Conservation (phyloP, 148 eudicot species). For the Rhododendron molle region DNA sequence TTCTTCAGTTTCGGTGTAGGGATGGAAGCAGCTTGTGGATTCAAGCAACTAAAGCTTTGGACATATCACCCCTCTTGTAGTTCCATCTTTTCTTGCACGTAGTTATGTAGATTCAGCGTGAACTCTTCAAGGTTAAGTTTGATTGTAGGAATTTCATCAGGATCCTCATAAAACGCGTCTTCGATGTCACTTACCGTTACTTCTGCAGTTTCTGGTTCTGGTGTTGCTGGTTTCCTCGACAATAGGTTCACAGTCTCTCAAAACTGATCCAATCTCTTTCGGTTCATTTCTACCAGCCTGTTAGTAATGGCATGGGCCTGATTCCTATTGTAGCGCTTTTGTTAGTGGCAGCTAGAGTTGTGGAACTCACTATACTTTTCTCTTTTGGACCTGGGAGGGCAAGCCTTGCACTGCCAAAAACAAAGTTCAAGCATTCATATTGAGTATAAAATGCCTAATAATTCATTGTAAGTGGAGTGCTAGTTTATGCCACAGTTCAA, state of each 20-base stretch:
- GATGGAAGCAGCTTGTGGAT: slow-evolving; percentile 39
- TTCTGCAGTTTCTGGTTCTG: slow-evolving; percentile 36
- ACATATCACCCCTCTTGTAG: slow-evolving; percentile 40
- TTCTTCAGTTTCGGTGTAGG: slow-evolving; percentile 49
- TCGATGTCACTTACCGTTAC: slow-evolving; percentile 42
- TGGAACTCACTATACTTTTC: slow-evolving; percentile 37
- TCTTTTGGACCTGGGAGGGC: slow-evolving; percentile 72
- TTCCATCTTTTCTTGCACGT: slow-evolving; percentile 33
- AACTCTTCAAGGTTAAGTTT: slow-evolving; percentile 43
- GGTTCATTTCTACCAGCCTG: slow-evolving; percentile 16
- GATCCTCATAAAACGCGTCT: slow-evolving; percentile 35
- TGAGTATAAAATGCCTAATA: neutral
- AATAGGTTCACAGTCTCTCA: slow-evolving; percentile 44
- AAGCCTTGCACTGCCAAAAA: slow-evolving; percentile 55
- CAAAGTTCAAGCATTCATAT: neutral
- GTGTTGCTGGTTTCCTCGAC: slow-evolving; percentile 49
- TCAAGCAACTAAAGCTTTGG: slow-evolving; percentile 45
- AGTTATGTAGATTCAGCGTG: slow-evolving; percentile 29
- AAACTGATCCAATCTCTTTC: slow-evolving; percentile 9
- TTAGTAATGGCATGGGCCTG: slow-evolving; percentile 31
- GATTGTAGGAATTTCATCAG: slow-evolving; percentile 50
- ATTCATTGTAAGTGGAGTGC: neutral
- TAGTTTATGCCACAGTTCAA: neutral
- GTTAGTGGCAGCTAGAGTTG: slow-evolving; percentile 18
- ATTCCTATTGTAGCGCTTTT: slow-evolving; percentile 9